Conservation (phyloP, 2,329 filamentous ascomycete species). For the Microsporum canis region DNA sequence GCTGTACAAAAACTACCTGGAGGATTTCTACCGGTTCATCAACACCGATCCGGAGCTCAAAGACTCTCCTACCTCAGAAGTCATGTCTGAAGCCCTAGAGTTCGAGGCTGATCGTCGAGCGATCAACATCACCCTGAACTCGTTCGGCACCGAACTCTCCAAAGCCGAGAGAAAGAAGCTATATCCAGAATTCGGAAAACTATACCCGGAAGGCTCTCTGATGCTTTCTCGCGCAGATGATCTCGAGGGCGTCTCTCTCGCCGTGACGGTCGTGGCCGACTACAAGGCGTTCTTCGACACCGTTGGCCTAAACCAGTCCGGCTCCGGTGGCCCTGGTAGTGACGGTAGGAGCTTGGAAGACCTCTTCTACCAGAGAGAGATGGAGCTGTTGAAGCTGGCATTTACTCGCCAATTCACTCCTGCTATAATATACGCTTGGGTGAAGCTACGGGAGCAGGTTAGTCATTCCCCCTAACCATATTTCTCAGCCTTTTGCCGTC, state of each 20-base stretch:
- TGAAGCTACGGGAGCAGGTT: slow-evolving; percentile 94
- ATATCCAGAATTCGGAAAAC: slow-evolving; percentile 79
- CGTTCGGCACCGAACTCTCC: slow-evolving; percentile 88
- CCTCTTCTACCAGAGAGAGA: slow-evolving; percentile 98
- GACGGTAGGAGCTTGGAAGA: slow-evolving; percentile 90
- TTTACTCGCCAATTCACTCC: slow-evolving; percentile 96
- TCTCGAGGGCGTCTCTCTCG: slow-evolving; percentile 81
- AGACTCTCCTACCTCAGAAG: slow-evolving; percentile 78
- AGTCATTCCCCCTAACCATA: slow-evolving; percentile 23
- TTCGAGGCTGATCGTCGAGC: slow-evolving; percentile 94
- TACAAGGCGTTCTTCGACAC: slow-evolving; percentile 96
- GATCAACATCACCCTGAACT: slow-evolving; percentile 99
- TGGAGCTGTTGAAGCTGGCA: slow-evolving; percentile 91
- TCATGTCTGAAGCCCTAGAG: slow-evolving; percentile 92
- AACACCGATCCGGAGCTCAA: slow-evolving; percentile 77
- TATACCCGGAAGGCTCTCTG: slow-evolving; percentile 87
- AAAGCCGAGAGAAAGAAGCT: slow-evolving; percentile 93
- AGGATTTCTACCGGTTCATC: slow-evolving; percentile 93
- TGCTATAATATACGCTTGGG: slow-evolving; percentile 93
- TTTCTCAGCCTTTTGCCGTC: slow-evolving; percentile 13
- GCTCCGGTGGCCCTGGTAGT: slow-evolving; percentile 58
- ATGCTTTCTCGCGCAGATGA: slow-evolving; percentile 95
- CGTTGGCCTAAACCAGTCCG: slow-evolving; percentile 64
- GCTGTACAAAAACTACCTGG: slow-evolving; percentile 97
- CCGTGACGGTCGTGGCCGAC: slow-evolving; percentile 83